phyloP scores from a whole-genome alignment of 768 basidiomycete species.

The Boletellus sp. region DNA sequence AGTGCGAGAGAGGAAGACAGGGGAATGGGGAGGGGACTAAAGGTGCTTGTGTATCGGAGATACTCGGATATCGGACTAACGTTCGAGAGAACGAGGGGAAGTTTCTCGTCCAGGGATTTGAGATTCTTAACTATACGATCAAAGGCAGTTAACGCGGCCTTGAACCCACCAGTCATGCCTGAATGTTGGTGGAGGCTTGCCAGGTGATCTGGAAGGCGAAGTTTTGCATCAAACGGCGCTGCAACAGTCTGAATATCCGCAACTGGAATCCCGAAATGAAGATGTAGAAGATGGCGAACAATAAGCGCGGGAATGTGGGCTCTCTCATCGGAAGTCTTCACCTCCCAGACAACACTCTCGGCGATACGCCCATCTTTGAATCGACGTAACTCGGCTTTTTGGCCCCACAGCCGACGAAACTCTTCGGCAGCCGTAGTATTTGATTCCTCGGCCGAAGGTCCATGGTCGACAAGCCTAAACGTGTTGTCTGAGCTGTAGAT shows the following conservation, averaged over 20 bases:
- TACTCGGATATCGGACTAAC: conserved; percentile 70
- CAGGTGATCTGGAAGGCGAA: conserved; percentile 57
- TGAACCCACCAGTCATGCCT: conserved; percentile 54
- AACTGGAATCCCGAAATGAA: conserved; percentile 67
- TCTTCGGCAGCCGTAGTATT: conserved; percentile 46
- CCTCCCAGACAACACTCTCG: conserved; percentile 97
- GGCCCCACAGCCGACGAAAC: conserved; percentile 89
- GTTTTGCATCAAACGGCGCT: conserved; percentile 50
- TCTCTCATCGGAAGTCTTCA: conserved; percentile 75
- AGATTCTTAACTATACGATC: conserved; percentile 73
- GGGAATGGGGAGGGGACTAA: conserved; percentile 75
- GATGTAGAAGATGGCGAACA: conserved; percentile 65
- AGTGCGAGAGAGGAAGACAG: conserved; percentile 46
- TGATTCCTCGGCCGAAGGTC: conserved; percentile 69
- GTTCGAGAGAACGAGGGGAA: conserved; percentile 76
- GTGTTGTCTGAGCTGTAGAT: conserved; percentile 70
- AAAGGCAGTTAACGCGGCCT: conserved; percentile 72
- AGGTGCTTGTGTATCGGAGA: conserved; percentile 80
- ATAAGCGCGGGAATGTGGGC: conserved; percentile 72
- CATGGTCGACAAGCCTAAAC: conserved; percentile 87
- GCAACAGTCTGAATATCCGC: conserved; percentile 59
- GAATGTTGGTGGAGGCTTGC: conserved; percentile 35
- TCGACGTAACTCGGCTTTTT: conserved; percentile 85
- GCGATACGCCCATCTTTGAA: conserved; percentile 94
- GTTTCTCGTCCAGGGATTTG: conserved; percentile 63